A percentile compares a stretch with the other conserved stretches of the same genome.
Evolutionary conservation across 306 rosid genomes (phyloP).

Genomic region (Fragaria vesca): DNA sequence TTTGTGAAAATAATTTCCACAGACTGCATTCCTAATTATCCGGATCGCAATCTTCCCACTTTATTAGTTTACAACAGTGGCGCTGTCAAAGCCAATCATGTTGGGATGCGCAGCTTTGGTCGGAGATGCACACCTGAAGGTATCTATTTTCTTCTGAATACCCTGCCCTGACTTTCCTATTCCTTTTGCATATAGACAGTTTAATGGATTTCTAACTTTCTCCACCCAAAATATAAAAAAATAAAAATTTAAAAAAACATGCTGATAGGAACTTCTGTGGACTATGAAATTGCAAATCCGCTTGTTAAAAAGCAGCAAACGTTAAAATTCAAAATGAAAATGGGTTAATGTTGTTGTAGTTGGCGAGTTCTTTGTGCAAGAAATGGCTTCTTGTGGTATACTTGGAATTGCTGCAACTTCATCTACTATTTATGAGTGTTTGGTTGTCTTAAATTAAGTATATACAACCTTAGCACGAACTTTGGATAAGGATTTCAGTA

Average conservation of each 20-base stretch:
- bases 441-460: neutral
- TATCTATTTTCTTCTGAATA: conserved; percentile 27
- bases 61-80: conserved; percentile 88
- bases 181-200: neutral
- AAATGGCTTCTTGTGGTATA: neutral
- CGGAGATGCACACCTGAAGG: conserved; percentile 95
- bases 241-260: neutral
- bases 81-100: conserved; percentile 85
- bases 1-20: conserved; percentile 93
- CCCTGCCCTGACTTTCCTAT: neutral
- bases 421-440: neutral
- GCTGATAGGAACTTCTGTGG: neutral
- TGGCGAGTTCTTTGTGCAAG: neutral
- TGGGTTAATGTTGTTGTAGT: neutral
- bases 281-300: neutral
- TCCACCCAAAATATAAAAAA: no score
- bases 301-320: neutral
- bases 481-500: neutral
- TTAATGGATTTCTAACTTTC: no score
- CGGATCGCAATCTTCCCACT: conserved; percentile 84
- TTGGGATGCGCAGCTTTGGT: conserved; percentile 75
- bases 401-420: neutral
- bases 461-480: neutral
- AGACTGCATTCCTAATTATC: conserved; percentile 95
- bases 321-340: neutral